Base-by-base conservation (phyloP, 129 eudicot species). In the Mikania micrantha region DNA sequence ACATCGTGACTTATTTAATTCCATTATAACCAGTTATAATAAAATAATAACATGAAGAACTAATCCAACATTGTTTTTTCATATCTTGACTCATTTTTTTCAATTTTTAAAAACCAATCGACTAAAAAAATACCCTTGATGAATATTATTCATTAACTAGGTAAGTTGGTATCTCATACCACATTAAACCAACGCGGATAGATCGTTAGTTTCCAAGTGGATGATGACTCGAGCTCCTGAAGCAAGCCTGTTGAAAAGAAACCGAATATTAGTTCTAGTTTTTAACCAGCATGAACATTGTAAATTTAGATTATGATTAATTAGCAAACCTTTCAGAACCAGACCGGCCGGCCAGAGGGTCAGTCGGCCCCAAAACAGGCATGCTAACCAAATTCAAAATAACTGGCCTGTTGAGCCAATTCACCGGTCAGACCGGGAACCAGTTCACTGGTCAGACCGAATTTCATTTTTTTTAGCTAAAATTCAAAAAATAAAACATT, bases 211-310 rank as follows among this genome's bases (percentile, higher is more conserved):
- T 64, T 79, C 83, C 21, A 96, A 83, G 56, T 91, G 88, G 60
- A 91, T 91, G 73, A 91, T 88, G 68, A 91, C 85, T 80, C 96
- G 77, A 77, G 96, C 96, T 79, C 97, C 97, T 63, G 97, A 91
- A 88, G 98, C 77, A 69, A 92, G 98, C 91, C 97, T 91, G 96
- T 80, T 76, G 71, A 48, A 24, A 74, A 71, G 49, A 75, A 80
- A 56, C 7, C 38, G 62, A 42, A 22, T 73, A 50, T 69, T 13
- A 41, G 34, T 56, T 7, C 62, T 59, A 61, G 81, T 53, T 24
- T 67, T 82, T 80, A 88, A 76, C 72, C 63, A 67, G 71, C 41
- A 54, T 50, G 74, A 79, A 63, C 79, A 12, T 36, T 47, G 56
- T 7, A 48, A 4, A 54, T 25, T 12, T 9, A 25, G 12, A 9